Evolutionary conservation across 352 stramenopile species (phyloP).

Genomic region (Blastocystis sp.): DNA sequence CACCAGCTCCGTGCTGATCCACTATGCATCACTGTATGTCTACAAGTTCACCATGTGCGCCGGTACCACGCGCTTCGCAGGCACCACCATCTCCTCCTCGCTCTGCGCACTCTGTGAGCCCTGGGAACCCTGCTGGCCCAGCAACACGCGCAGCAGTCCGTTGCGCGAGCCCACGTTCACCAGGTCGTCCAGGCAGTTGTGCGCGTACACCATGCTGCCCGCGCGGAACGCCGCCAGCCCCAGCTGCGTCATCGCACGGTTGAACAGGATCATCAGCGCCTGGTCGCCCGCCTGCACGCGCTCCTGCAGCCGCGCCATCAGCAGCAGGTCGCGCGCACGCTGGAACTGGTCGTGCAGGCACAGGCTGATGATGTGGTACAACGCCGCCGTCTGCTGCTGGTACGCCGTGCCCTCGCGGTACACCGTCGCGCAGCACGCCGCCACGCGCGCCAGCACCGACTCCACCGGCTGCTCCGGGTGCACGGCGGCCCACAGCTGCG

Average conservation of each 20-base stretch:
- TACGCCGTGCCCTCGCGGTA: no score
- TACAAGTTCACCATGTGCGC: conserved; percentile 86
- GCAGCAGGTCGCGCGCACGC: conserved; percentile 91
- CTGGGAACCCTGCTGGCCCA: conserved; percentile 84
- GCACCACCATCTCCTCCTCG: conserved; percentile 87
- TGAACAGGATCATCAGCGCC: conserved; percentile 94
- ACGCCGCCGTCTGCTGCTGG: conserved; percentile 81
- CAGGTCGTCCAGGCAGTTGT: no score
- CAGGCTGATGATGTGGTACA: conserved; percentile 96
- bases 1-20: conserved; percentile 97
- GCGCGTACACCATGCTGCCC: no score
- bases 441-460: not conserved
- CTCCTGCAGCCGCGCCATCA: conserved; percentile 97
- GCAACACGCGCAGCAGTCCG: conserved; percentile 84
- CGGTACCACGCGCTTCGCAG: conserved; percentile 90
- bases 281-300: conserved; percentile 87
- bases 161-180: conserved; percentile 84
- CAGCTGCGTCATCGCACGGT: conserved; percentile 87
- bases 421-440: not conserved
- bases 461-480: not conserved
- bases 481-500: not conserved
- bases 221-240: conserved; percentile 82
- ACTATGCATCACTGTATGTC: conserved; percentile 70
- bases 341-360: conserved; percentile 96
- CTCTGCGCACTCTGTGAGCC: conserved; percentile 85